Percentiles rank a stretch among this genome's conserved stretches.
Evolutionary conservation across 2,329 filamentous ascomycete genomes (phyloP).

Genomic region (Aspergillus sp.): DNA sequence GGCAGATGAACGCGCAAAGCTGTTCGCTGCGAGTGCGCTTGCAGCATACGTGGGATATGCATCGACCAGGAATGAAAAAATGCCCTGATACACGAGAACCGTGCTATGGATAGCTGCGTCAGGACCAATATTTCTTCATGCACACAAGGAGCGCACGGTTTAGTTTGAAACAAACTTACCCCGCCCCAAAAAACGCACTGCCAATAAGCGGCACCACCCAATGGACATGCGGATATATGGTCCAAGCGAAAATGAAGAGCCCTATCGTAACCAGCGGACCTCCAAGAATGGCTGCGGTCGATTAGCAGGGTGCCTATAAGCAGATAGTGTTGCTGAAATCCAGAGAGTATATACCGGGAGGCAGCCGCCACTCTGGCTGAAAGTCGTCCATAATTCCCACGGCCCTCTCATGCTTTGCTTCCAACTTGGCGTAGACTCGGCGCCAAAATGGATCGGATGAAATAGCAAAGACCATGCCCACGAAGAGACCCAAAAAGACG

Average conservation of each 20-base stretch:
- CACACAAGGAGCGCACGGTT: not conserved
- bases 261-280: slow-evolving; percentile 74
- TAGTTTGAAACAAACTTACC: slow-evolving; percentile 52
- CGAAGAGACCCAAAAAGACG: slow-evolving; percentile 63
- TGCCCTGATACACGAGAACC: slow-evolving; percentile 75
- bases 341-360: slow-evolving; percentile 54
- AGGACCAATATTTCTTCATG: not conserved
- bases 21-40: slow-evolving; percentile 76
- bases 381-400: slow-evolving; percentile 47
- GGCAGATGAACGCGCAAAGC: slow-evolving; percentile 74
- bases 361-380: slow-evolving; percentile 85
- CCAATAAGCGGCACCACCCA: slow-evolving; percentile 77
- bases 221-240: slow-evolving; percentile 69
- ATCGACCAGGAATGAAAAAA: slow-evolving; percentile 85
- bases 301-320: slow-evolving; percentile 2
- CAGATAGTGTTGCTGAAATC: not conserved
- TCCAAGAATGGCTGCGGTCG: slow-evolving; percentile 60
- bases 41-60: slow-evolving; percentile 49
- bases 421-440: slow-evolving; percentile 43
- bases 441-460: slow-evolving; percentile 49
- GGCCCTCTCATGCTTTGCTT: slow-evolving; percentile 37
- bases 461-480: slow-evolving; percentile 48
- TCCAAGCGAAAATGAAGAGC: slow-evolving; percentile 89
- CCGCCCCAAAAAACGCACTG: slow-evolving; percentile 67
- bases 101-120: slow-evolving; percentile 50